These are phyloP conservation scores for Kwoniella sp. DNA, from an alignment of 768 basidiomycete genomes.

Conservation along the genomic window DNA sequence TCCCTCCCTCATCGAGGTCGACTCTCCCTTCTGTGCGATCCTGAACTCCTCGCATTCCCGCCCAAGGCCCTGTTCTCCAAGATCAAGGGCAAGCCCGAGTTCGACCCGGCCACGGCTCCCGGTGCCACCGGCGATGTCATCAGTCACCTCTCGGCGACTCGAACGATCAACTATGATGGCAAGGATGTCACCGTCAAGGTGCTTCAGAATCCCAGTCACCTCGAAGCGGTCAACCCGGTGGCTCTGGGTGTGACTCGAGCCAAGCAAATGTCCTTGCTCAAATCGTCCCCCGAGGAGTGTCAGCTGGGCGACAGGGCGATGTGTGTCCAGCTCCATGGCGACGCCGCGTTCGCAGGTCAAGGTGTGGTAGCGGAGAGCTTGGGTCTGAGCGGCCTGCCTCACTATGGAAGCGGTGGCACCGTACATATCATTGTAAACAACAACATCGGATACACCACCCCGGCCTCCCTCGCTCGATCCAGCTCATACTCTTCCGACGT, in stretches of 20 bases:
- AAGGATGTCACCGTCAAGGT: conserved; percentile 66
- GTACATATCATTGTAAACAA: conserved; percentile 80
- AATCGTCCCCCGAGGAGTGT: conserved; percentile 55
- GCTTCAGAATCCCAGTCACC: conserved; percentile 54
- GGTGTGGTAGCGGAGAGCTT: conserved; percentile 84
- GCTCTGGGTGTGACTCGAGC: conserved; percentile 85
- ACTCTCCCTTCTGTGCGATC: conserved; percentile 73
- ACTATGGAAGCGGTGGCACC: conserved; percentile 85
- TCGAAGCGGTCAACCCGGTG: conserved; percentile 71
- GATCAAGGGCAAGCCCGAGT: conserved; percentile 58
- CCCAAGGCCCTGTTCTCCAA: conserved; percentile 76
- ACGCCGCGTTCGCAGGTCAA: conserved; percentile 86
- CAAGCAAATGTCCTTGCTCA: conserved; percentile 78
- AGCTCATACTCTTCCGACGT: conserved; percentile 68
- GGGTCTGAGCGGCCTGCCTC: conserved; percentile 81
- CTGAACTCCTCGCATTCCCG: conserved; percentile 60
- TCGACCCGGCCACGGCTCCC: conserved; percentile 28
- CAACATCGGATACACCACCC: conserved; percentile 89
- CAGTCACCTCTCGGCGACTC: conserved; percentile 71
- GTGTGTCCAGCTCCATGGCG: conserved; percentile 86
- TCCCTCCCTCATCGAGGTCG: conserved; percentile 87
- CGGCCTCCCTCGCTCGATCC: conserved; percentile 74
- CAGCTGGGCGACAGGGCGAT: conserved; percentile 66
- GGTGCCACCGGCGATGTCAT: conserved; percentile 77
- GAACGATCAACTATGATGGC: conserved; percentile 58